Conservation (phyloP, 768 basidiomycete genomes). For the Strobilomyces dryophilus region DNA sequence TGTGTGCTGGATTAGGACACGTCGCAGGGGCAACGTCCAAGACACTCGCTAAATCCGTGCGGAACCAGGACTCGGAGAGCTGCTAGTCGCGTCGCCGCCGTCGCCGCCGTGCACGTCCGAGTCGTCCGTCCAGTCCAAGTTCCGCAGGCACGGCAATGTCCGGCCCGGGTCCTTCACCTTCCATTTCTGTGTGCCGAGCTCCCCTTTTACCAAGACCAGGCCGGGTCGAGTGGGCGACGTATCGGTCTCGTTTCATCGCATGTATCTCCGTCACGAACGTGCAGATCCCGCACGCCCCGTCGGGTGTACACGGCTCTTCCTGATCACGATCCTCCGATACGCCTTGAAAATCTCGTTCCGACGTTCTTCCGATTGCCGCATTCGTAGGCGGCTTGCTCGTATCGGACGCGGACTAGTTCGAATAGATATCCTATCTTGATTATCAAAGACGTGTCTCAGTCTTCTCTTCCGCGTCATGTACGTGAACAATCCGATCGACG, state of each 20-base stretch:
- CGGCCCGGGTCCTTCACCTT: constrained; percentile 16
- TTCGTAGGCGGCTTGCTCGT: not conserved
- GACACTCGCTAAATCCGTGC: not conserved
- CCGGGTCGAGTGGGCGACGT: not conserved
- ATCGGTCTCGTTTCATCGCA: not conserved
- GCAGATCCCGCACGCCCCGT: not conserved
- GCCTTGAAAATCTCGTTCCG: constrained; percentile 7
- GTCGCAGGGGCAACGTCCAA: not conserved
- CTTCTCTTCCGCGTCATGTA: not conserved
- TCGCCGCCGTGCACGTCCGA: not conserved
- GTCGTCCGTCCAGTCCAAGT: not conserved
- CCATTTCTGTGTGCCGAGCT: constrained; percentile 11
- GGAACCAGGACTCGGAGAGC: not conserved
- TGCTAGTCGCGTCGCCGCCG: not conserved
- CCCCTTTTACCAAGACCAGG: constrained; percentile 14
- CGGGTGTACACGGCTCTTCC: constrained; percentile 11
- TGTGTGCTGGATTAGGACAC: constrained; percentile 27
- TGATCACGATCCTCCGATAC: not conserved
- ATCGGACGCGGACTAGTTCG: not conserved
- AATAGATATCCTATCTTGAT: not conserved
- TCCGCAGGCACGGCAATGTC: constrained; percentile 10
- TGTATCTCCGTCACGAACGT: constrained; percentile 21
- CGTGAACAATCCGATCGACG: constrained; percentile 3
- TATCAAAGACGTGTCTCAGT: too few species aligned
- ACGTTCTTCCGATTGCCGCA: constrained; percentile 10